phyloP scores from a whole-genome alignment of 2,329 filamentous ascomycete genomes.

The Hawksworthiomyces lignivorus region DNA sequence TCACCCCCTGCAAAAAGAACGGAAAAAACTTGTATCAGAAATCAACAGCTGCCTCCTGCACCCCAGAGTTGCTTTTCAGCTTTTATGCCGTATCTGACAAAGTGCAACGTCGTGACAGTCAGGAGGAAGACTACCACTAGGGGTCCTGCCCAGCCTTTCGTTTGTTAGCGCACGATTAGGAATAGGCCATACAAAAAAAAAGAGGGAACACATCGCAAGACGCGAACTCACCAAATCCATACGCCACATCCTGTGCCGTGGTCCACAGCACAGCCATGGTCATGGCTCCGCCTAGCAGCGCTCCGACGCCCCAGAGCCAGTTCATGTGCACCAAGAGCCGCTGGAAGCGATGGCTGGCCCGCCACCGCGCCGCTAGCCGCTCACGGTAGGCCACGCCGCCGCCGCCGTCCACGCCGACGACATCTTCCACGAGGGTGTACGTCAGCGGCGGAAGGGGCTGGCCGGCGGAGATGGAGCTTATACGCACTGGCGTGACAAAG shows the following conservation, averaged over 20 bases:
- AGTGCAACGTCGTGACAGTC: background rate
- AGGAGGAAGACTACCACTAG: background rate
- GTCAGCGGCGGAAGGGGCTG: slow-evolving; percentile 50
- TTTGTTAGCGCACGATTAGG: background rate
- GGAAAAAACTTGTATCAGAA: too few species aligned
- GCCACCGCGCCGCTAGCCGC: slow-evolving; percentile 42
- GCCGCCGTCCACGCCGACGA: slow-evolving; percentile 58
- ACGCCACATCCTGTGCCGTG: slow-evolving; percentile 37
- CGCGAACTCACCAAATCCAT: slow-evolving; percentile 31
- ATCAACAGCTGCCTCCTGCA: too few species aligned
- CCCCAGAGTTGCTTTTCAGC: background rate
- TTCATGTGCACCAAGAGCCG: slow-evolving; percentile 46
- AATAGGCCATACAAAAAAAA: too few species aligned
- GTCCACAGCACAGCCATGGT: slow-evolving; percentile 42
- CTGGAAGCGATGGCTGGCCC: slow-evolving; percentile 45
- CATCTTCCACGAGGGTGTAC: slow-evolving; percentile 60
- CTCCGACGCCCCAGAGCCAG: slow-evolving; percentile 48
- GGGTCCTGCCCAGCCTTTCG: background rate
- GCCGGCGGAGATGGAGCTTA: slow-evolving; percentile 56
- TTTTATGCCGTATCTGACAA: background rate
- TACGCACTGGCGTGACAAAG: slow-evolving; percentile 47
- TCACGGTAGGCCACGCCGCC: slow-evolving; percentile 47
- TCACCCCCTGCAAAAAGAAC: too few species aligned
- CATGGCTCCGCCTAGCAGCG: slow-evolving; percentile 36
- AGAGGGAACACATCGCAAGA: too few species aligned